Evolutionary conservation across 805 yeast genomes (phyloP).

Genomic region (Wickerhamiella hasegawae): DNA sequence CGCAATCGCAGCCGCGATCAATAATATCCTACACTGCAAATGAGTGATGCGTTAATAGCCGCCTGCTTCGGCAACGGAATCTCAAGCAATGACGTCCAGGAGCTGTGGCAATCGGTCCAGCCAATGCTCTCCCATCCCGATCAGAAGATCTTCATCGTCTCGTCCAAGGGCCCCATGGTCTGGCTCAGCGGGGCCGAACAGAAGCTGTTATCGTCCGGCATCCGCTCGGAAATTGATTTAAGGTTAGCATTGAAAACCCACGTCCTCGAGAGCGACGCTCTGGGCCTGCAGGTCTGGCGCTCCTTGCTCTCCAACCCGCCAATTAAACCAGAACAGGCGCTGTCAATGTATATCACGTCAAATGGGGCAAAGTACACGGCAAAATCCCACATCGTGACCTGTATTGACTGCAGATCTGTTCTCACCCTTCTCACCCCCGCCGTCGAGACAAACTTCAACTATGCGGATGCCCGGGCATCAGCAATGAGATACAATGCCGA

Average conservation of each 20-base stretch:
- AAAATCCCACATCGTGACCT: not conserved
- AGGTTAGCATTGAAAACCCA: not conserved
- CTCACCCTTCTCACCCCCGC: not conserved
- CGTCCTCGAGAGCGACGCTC: not conserved
- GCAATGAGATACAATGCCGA: slow-evolving; percentile 2
- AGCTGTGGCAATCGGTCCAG: slow-evolving; percentile 1
- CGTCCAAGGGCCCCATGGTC: slow-evolving; percentile 1
- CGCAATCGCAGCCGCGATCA: too few species aligned
- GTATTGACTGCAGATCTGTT: not conserved
- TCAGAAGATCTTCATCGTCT: slow-evolving; percentile 1
- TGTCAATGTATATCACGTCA: too few species aligned
- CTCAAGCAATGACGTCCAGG: too few species aligned
- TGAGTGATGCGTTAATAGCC: too few species aligned
- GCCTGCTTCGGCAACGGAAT: too few species aligned
- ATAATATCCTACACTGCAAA: too few species aligned
- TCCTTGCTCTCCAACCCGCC: not conserved
- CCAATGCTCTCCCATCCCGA: slow-evolving; percentile 4
- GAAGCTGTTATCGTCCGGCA: not conserved
- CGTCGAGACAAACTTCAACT: not conserved
- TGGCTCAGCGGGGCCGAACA: not conserved
- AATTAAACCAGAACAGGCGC: too few species aligned
- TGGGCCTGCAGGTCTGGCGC: slow-evolving; percentile 1
- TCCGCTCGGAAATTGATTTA: slow-evolving; percentile 1
- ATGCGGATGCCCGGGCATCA: not conserved
- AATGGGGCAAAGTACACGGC: too few species aligned